Percentiles rank a stretch among this genome's conserved stretches.
These are phyloP conservation scores for Monocercomonoides exilis DNA, from an alignment of 78 protist genomes.

Conservation along the genomic window DNA sequence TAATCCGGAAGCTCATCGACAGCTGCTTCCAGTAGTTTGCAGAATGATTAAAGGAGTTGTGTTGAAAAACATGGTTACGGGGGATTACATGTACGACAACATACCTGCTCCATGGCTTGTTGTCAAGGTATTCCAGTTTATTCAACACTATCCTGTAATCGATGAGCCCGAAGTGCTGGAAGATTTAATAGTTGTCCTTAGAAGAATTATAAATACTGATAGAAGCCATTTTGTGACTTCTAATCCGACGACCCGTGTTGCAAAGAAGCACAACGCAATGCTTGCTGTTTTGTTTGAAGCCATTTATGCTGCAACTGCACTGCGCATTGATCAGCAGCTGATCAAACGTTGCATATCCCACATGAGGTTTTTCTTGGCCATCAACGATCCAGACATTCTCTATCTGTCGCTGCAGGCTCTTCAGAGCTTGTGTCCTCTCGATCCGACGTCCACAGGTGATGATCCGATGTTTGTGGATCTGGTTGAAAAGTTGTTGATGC, in stretches of 20 bases:
- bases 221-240: neutral
- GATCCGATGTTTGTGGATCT: neutral
- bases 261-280: constrained; percentile 8
- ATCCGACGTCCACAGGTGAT: neutral
- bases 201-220: neutral
- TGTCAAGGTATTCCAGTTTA: constrained; percentile 76
- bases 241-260: neutral
- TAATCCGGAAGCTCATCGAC: neutral
- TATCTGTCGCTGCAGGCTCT: neutral
- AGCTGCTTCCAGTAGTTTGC: neutral
- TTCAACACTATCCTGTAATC: constrained; percentile 62
- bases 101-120: constrained; percentile 88
- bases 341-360: neutral
- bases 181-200: neutral
- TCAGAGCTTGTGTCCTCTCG: neutral
- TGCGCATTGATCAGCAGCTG: neutral
- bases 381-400: neutral
- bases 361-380: neutral
- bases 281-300: constrained; percentile 1
- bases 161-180: neutral
- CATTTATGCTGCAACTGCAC: neutral
- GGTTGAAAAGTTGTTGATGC: neutral
- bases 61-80: neutral
- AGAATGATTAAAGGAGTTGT: neutral
- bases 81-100: constrained; percentile 79